These are phyloP conservation scores for Glaciozyma antarctica DNA, from an alignment of 768 basidiomycete species.

Conservation along the genomic window DNA sequence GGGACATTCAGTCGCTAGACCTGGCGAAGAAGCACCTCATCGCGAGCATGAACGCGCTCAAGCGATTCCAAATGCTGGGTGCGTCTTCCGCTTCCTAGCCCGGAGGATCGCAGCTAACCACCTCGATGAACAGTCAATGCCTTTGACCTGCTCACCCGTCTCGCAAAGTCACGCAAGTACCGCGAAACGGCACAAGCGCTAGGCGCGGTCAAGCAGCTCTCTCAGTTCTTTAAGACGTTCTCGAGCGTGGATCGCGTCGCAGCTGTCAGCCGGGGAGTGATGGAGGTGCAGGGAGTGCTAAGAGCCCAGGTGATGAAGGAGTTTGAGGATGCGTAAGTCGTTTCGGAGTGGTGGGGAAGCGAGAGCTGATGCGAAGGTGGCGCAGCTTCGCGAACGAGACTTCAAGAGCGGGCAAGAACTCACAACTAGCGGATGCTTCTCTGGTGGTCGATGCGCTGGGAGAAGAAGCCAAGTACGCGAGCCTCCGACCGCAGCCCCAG, in stretches of 20 bases:
- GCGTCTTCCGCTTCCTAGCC: constrained; percentile 29
- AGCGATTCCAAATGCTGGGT: constrained; percentile 91
- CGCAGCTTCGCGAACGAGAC: constrained; percentile 21
- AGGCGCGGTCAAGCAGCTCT: constrained; percentile 82
- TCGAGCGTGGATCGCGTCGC: constrained; percentile 65
- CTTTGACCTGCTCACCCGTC: constrained; percentile 33
- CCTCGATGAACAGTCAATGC: constrained; percentile 22
- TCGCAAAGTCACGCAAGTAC: constrained; percentile 44
- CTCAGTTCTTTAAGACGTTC: constrained; percentile 67
- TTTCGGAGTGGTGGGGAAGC: neutral
- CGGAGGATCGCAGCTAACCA: neutral
- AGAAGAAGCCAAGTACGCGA: constrained; percentile 56
- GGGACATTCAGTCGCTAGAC: constrained; percentile 90
- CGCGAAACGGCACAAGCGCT: constrained; percentile 73
- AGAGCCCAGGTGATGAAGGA: constrained; percentile 72
- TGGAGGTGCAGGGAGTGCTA: constrained; percentile 73
- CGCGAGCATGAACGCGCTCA: constrained; percentile 76
- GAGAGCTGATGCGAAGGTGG: neutral
- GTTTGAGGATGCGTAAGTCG: constrained; percentile 53
- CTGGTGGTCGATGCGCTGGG: constrained; percentile 83
- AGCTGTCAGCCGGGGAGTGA: constrained; percentile 66
- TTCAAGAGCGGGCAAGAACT: constrained; percentile 27
- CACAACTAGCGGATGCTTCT: constrained; percentile 58
- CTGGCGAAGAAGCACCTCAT: constrained; percentile 87
- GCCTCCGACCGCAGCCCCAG: no score